Evolutionary conservation across 495 filamentous ascomycete species (phyloP).

Genomic region (Collariella sp.): DNA sequence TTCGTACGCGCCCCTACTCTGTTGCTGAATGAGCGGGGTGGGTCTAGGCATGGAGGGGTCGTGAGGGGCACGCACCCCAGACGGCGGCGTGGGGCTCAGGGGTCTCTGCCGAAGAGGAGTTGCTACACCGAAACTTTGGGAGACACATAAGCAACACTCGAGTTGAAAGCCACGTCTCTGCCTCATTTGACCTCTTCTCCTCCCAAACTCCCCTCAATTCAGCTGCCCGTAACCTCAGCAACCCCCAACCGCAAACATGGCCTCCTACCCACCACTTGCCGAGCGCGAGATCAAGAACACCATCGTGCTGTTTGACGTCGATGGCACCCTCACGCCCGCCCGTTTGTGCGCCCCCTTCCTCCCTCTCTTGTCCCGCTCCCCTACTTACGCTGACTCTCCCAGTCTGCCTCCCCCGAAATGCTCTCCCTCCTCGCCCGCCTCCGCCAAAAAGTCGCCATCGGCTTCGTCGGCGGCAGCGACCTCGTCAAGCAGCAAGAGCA

Average conservation of each 20-base stretch:
- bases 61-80: conserved; percentile 3
- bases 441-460: conserved; percentile 83
- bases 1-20: background rate
- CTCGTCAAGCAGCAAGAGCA: conserved; percentile 93
- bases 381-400: background rate
- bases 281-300: conserved; percentile 81
- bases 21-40: background rate
- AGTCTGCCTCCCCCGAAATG: conserved; percentile 70
- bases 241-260: conserved; percentile 25
- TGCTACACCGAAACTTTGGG: conserved; percentile 14
- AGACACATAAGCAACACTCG: background rate
- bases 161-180: background rate
- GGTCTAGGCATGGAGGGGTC: background rate
- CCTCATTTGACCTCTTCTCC: background rate
- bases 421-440: conserved; percentile 67
- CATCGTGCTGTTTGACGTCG: conserved; percentile 88
- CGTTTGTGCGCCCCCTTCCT: conserved; percentile 49
- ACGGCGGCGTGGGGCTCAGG: conserved; percentile 11
- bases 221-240: background rate
- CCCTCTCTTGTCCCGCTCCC: background rate
- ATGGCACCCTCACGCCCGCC: conserved; percentile 74
- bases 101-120: background rate
- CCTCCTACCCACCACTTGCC: conserved; percentile 60
- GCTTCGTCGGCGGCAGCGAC: conserved; percentile 83
- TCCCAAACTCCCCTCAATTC: background rate